These are phyloP conservation scores for Mycena sp. DNA, from an alignment of 1,284 basidiomycete species.

Conservation along the genomic window DNA sequence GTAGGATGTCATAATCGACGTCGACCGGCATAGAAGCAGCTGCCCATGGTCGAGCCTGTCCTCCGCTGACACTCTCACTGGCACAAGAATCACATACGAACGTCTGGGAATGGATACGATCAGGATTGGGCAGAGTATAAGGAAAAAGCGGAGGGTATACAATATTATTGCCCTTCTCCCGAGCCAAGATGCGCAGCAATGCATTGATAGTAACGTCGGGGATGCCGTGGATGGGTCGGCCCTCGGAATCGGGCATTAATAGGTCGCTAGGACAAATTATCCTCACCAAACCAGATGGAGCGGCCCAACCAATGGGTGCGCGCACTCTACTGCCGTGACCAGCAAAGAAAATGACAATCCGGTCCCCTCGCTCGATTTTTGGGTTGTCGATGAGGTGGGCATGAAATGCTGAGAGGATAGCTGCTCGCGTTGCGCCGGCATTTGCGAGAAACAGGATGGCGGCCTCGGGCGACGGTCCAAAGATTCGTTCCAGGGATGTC, in stretches of 20 bases:
- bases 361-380: background rate
- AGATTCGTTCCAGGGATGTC: background rate
- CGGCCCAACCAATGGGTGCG: background rate
- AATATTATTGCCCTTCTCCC: slow-evolving; percentile 9
- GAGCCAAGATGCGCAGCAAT: background rate
- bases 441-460: background rate
- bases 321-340: background rate
- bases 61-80: no score
- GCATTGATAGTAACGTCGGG: slow-evolving; percentile 8
- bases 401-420: background rate
- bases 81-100: slow-evolving; percentile 2
- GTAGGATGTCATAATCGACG: no score
- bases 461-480: background rate
- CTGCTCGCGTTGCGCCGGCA: background rate
- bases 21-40: no score
- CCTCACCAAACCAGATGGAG: background rate
- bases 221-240: background rate
- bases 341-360: slow-evolving; percentile 1
- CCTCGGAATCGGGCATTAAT: no score
- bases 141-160: background rate
- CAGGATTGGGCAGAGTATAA: background rate
- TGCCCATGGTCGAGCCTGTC: no score
- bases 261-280: slow-evolving; percentile 8
- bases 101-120: background rate
- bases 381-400: background rate